These are phyloP conservation scores for Nakazawaea sp. DNA, from an alignment of 805 yeast genomes.

Conservation along the genomic window DNA sequence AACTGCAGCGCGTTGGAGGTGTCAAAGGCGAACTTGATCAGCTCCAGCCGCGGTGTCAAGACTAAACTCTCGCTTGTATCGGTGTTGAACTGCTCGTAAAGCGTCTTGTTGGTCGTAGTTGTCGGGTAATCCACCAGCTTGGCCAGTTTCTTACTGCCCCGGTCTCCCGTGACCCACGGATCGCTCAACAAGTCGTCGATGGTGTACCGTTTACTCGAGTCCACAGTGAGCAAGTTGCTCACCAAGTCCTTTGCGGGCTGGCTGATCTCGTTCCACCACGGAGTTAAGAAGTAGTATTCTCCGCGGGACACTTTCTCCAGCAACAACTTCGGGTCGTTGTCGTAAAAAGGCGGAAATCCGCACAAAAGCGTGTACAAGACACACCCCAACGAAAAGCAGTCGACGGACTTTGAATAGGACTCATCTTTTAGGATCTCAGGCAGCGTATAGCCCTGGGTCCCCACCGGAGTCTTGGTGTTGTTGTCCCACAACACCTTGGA, in stretches of 20 bases:
- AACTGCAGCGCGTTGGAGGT: conserved; percentile 19
- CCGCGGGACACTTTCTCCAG: conserved; percentile 68
- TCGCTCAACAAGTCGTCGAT: conserved; percentile 61
- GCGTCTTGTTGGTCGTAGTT: conserved; percentile 19
- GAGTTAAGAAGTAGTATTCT: conserved; percentile 64
- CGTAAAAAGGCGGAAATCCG: conserved; percentile 74
- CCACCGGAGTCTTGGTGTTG: conserved; percentile 64
- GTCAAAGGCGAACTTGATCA: conserved; percentile 29
- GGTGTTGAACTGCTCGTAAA: conserved; percentile 20
- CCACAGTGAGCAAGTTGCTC: conserved; percentile 56
- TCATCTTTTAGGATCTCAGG: conserved; percentile 62
- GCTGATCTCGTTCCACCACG: conserved; percentile 88
- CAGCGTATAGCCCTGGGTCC: conserved; percentile 71
- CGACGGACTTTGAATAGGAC: conserved; percentile 59
- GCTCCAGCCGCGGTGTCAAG: conserved; percentile 30
- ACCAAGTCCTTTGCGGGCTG: conserved; percentile 66
- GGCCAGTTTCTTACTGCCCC: not conserved
- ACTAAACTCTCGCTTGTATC: conserved; percentile 16
- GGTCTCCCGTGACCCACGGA: conserved; percentile 49
- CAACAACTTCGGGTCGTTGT: conserved; percentile 55
- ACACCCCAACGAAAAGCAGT: conserved; percentile 71
- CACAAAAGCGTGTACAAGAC: conserved; percentile 61
- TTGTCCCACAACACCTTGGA: conserved; percentile 49
- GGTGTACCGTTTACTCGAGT: conserved; percentile 62
- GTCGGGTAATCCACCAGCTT: conserved; percentile 23